Base-by-base conservation (phyloP, 192 early-diverging fungal species). In the Coemansia asiatica region DNA sequence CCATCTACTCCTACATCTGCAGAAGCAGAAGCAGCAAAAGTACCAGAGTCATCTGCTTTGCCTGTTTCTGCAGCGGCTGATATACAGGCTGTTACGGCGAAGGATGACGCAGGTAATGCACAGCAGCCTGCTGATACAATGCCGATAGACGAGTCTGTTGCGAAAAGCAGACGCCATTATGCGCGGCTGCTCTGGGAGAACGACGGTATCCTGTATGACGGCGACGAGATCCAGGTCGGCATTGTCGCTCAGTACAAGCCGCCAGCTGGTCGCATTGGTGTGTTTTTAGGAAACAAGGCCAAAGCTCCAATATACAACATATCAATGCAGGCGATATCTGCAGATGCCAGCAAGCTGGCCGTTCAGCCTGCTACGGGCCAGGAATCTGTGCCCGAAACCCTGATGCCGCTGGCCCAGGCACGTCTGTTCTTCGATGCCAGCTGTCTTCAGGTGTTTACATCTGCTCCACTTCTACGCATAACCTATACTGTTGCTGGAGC, bases 151-250 rank as follows among this genome's bases (percentile, higher is more conserved):
- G 13, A 48, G 36, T 29, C 27, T 27, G 53, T 75, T 18, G 58
- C 68, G 0, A 71, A 75, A 56, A 80, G 76, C 65, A 74, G 76
- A 58, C 36, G 48, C n/a, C 58, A 80, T 62, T 88, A 84, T 56
- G 84, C 87, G 54, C 82, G 83, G 53, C 71, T 95, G 35, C 69
- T 92, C 46, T 88, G 84, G 71, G 82, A 84, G 4, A 61, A 76
- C 48, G 94, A 97, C 75, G 98, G 98, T 6, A 88, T 99, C 0
- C 68, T 99, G 31, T 95, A 93, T 71, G 94, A 97, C 75, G 94
- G 97, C 69, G 82, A 82, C 7, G 88, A 89, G 60, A 69, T 98
- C 46, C 94, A 97, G 64, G 86, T 99, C 25, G 94, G 94, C 12
- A 60, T 98, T 55, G 95, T 98, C 61, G 88, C 92, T 1, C 96